These are phyloP conservation scores for Houttuynia cordata DNA, from an alignment of 164 flowering plant species.

Conservation along the genomic window DNA sequence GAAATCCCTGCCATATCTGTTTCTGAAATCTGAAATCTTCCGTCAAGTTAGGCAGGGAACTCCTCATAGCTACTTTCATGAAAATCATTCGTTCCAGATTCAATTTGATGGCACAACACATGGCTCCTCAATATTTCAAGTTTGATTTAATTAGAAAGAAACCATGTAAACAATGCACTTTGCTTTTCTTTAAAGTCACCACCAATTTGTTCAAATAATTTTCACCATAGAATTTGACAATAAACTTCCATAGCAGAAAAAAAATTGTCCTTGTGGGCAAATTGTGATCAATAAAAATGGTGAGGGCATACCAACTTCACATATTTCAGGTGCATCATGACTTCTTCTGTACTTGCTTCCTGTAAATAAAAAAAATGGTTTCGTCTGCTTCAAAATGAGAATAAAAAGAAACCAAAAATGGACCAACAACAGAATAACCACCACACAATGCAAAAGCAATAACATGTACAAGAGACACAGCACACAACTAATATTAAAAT, in stretches of 20 bases:
- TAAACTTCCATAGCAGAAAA: neutral
- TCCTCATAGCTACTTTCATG: no score
- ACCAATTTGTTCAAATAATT: neutral
- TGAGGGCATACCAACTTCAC: conserved; percentile 43
- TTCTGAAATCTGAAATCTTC: no score
- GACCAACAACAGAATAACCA: neutral
- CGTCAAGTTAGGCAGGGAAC: no score
- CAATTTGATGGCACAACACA: no score
- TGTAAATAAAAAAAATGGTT: no score
- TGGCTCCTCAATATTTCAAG: no score
- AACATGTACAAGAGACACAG: neutral
- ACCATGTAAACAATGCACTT: no score
- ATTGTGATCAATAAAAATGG: neutral
- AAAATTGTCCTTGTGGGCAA: neutral
- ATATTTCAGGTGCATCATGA: conserved; percentile 60
- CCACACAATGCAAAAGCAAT: neutral
- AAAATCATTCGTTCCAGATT: no score
- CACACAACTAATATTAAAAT: neutral
- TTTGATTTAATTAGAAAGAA: no score
- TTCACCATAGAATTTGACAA: neutral
- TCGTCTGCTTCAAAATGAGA: no score
- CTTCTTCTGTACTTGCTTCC: conserved; percentile 65
- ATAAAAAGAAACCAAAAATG: neutral
- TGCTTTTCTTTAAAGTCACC: no score
- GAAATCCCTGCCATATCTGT: no score